Evolutionary conservation across 2,329 filamentous ascomycete genomes (phyloP).

Genomic region (Fusarium sp.): DNA sequence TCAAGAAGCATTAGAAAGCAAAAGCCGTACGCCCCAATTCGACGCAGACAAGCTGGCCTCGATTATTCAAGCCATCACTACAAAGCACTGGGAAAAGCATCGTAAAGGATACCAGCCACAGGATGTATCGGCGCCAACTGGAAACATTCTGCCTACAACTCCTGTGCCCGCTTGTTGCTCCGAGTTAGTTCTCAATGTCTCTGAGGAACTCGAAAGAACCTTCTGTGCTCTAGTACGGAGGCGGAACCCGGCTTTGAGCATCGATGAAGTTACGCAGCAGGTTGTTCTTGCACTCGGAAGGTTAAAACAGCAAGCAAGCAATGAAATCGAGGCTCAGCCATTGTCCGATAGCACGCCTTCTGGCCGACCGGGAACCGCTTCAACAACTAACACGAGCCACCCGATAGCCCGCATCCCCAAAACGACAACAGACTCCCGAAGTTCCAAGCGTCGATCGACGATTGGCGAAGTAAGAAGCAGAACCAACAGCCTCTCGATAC

Average conservation of each 20-base stretch:
- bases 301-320: constrained; percentile 31
- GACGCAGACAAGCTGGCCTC: constrained; percentile 29
- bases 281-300: constrained; percentile 54
- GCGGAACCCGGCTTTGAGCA: constrained; percentile 53
- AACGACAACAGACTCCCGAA: constrained; percentile 29
- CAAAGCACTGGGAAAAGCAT: constrained; percentile 61
- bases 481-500: constrained; percentile 32
- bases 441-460: constrained; percentile 29
- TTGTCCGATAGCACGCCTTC: constrained; percentile 20
- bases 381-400: constrained; percentile 24
- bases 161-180: constrained; percentile 59
- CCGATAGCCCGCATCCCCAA: constrained; percentile 40
- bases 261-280: constrained; percentile 58
- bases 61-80: constrained; percentile 58
- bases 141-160: constrained; percentile 47
- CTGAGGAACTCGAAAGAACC: constrained; percentile 58
- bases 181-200: constrained; percentile 59
- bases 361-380: constrained; percentile 35
- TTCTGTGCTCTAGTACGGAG: constrained; percentile 63
- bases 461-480: constrained; percentile 26
- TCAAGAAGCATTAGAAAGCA: constrained; percentile 46
- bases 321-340: constrained; percentile 28
- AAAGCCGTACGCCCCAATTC: constrained; percentile 16
- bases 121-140: constrained; percentile 45
- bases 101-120: constrained; percentile 51